phyloP scores from a whole-genome alignment of 257 asterid species.

The Nicotiana tomentosiformis region DNA sequence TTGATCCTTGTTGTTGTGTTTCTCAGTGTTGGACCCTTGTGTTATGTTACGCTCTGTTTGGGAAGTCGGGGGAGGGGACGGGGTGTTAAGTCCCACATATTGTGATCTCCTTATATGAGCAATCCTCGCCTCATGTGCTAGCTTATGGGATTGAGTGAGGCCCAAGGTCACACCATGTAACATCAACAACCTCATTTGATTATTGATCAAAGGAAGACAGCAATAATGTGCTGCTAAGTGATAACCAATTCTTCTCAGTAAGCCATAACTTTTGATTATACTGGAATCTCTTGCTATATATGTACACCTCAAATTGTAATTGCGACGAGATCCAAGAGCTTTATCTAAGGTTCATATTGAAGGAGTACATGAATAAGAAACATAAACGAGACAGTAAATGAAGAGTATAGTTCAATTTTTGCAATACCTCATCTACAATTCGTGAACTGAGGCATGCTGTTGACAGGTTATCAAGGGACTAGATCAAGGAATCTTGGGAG shows the following conservation, averaged over 20 bases:
- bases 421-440: not conserved
- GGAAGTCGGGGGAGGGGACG: too few relatives aligned
- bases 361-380: not conserved
- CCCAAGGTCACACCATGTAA: not conserved
- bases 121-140: too few relatives aligned
- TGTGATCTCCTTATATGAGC: too few relatives aligned
- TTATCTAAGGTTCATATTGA: not conserved
- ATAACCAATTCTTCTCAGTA: not conserved
- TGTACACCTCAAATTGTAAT: not conserved
- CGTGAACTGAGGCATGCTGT: not conserved
- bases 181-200: not conserved
- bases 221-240: not conserved
- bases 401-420: not conserved
- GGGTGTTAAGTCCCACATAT: too few relatives aligned
- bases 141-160: too few relatives aligned
- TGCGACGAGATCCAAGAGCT: not conserved
- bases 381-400: not conserved
- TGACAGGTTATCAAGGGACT: constrained; percentile 74
- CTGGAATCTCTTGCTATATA: not conserved
- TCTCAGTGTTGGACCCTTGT: too few relatives aligned
- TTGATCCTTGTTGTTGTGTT: too few relatives aligned
- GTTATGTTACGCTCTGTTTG: too few relatives aligned
- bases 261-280: not conserved
- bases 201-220: not conserved
- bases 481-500: constrained; percentile 90